Conservation (phyloP, 345 rosid genomes). For the Rhodamnia rubescens region DNA sequence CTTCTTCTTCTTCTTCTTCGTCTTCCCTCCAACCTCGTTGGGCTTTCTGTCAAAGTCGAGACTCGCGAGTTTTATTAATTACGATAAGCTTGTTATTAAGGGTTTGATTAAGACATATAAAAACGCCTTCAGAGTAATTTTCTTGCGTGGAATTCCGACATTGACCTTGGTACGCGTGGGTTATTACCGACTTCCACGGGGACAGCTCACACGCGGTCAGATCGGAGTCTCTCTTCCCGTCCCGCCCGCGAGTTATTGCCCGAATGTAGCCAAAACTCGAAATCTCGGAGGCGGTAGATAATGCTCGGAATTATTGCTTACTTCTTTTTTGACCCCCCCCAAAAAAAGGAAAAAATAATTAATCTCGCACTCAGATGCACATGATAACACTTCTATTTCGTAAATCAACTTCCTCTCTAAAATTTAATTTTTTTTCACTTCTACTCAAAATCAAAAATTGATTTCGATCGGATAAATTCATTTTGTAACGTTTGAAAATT, state of each 20-base stretch:
- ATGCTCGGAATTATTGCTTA: background rate
- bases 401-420: too few species aligned
- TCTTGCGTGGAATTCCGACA: background rate
- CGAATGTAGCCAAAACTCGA: background rate
- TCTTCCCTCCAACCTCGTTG: background rate
- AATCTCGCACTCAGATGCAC: background rate
- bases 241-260: background rate
- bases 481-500: too few species aligned
- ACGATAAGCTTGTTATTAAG: background rate
- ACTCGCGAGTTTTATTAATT: background rate
- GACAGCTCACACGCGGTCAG: constrained; percentile 5
- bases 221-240: background rate
- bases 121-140: background rate
- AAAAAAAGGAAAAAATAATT: background rate
- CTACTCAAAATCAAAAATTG: too few species aligned
- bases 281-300: background rate
- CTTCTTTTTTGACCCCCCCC: background rate
- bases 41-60: background rate
- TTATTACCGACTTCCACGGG: background rate
- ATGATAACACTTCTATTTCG: too few species aligned
- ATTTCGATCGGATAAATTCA: too few species aligned
- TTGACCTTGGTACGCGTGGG: background rate
- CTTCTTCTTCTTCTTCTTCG: background rate
- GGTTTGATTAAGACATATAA: background rate
- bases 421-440: too few species aligned